Conservation (phyloP, 1,284 basidiomycete genomes). For the Apiotrichum domesticum region DNA sequence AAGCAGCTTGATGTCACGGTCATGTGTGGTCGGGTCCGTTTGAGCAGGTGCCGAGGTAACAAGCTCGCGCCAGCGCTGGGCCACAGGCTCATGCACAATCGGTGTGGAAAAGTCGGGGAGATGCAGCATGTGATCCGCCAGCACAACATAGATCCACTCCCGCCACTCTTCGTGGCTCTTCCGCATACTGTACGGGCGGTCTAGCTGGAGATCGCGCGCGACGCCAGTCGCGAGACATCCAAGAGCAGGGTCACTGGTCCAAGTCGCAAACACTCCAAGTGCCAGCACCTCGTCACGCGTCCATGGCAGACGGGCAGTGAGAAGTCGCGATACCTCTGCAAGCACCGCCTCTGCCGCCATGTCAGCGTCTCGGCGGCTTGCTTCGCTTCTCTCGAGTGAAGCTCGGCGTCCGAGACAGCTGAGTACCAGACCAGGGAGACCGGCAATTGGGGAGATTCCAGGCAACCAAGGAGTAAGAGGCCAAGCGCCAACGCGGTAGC, state of each 20-base stretch:
- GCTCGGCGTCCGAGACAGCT: constrained; percentile 31
- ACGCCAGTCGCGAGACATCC: constrained; percentile 34
- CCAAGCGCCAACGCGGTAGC: constrained; percentile 38
- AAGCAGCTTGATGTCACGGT: constrained; percentile 43
- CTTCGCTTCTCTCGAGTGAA: constrained; percentile 24
- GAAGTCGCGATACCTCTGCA: constrained; percentile 29
- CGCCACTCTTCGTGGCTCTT: constrained; percentile 41
- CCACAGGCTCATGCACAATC: constrained; percentile 28
- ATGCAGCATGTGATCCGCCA: constrained; percentile 41
- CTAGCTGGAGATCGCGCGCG: constrained; percentile 29
- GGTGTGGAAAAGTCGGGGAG: constrained; percentile 34
- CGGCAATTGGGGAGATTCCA: constrained; percentile 32
- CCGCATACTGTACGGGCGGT: constrained; percentile 21
- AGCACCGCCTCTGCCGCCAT: constrained; percentile 21
- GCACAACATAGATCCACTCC: constrained; percentile 43
- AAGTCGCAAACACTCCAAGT: constrained; percentile 41
- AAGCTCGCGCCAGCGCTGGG: constrained; percentile 35
- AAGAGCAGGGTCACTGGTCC: constrained; percentile 38
- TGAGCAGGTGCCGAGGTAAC: constrained; percentile 16
- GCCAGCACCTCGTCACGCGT: constrained; percentile 41
- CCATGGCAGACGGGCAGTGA: constrained; percentile 25
- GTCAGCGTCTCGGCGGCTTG: constrained; percentile 23
- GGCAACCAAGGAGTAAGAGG: constrained; percentile 43
- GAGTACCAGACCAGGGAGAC: constrained; percentile 33
- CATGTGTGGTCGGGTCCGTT: constrained; percentile 32